Evolutionary conservation across 2,329 filamentous ascomycete genomes (phyloP), one percentile per base, ranked within the genome.

Genomic region (Aspergillus sp.): DNA sequence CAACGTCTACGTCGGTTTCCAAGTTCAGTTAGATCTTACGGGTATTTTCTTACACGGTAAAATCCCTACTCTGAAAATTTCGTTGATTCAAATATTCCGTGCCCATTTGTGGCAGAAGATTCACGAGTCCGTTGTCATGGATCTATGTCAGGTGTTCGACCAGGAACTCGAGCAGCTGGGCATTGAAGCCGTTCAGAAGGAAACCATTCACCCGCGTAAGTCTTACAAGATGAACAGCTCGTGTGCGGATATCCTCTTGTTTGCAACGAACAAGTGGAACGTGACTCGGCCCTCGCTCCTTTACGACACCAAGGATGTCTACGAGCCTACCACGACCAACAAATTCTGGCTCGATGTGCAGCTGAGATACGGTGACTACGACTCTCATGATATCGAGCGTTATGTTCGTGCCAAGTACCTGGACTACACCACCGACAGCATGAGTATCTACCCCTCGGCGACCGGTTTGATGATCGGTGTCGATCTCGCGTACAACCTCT

Each of bases 211-310:
- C 81, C 95, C 95, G 55, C 87, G 95, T 86, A 99, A 99, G 80
- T 97, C 92, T 4, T 99, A 99, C 86, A 99, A 99, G 86, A 99
- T 99, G 95, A 99, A 99, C 83, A 97, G 93, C 71, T 98, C 94
- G 59, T 98, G 95, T 71, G 95, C 96, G 4, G 95, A 99, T 76
- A 97, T 99, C 64, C 84, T 98, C 56, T 85, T 99, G 10, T 99
- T 99, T 72, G 94, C 95, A 42, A 96, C 90, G 65, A 95, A 98
- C 81, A 99, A 98, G 77, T 99, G 96, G 96, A 98, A 96, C 64
- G 93, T 99, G 55, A 97, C 93, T 0, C 85, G 91, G 2, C 96
- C 95, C 1, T 98, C 94, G 3, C 85, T 96, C 68, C 81, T 99
- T 3, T 96, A 96, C 73, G 95, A 99, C 69, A 97, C 92, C 54